Evolutionary conservation across 352 stramenopile species (phyloP), one percentile per base, ranked within the genome.

Genomic region (Globisporangium sylvaticum): DNA sequence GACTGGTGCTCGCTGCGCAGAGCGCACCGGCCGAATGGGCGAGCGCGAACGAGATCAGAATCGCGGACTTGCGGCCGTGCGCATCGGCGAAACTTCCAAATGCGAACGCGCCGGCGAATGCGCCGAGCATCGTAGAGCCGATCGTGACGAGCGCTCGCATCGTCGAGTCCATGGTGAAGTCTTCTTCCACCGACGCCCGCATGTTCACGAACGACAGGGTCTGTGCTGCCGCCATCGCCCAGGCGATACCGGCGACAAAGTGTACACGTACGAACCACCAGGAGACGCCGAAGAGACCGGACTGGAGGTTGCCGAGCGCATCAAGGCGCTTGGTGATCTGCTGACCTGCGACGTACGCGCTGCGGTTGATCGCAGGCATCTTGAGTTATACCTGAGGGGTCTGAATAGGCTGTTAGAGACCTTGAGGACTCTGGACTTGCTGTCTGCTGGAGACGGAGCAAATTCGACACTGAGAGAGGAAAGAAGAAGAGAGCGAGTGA

Each of bases 1-100:
- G 65, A 52, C 72, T 62, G 62, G 67, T 75, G 6, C 76, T 69
- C 0, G 32, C 67, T 3, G 66, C 73, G 0, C 79, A 77, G 34
- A 90, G 61, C 10, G 76, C 68, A 32, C 78, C 80, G 15, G 58
- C 71, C 0, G 78, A 18, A 50, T 84, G 58, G 60, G 76, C 80
- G 55, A 81, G 68, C 22, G 29, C 37, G 34, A 84, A 55, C 1
- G 78, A 71, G 14, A 61, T 59, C 0, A 89, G 52, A 15, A 90
- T 62, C 31, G 87, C 57, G 4, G 58, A 66, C 37, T 77, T 68
- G 20, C 80, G 70, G 9, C 81, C 81, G 53, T 72, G 87, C 52
- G 84, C 66, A 44, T 92, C 83, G 12, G 78, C 81, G n/a, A 80
- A 66, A 4, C 76, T 73, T 7, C 84, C 84, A 50, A 83, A 78